phyloP scores from a whole-genome alignment of 331 rosid species.

The Prunus yedoensis region DNA sequence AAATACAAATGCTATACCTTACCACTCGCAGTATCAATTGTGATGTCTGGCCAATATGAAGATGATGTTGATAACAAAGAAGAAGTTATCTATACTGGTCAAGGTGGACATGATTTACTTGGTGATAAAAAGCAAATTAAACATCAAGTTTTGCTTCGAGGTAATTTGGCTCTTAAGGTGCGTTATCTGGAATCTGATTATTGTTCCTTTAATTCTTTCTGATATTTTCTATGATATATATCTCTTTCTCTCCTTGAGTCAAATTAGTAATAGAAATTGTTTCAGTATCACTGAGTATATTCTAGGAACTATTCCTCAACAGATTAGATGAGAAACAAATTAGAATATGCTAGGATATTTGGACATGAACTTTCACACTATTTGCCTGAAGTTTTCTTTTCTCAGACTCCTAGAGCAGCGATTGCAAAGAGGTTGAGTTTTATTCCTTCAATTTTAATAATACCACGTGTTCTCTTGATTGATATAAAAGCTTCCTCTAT shows the following conservation, averaged over 20 bases:
- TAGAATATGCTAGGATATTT: neutral
- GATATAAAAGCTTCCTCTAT: no score
- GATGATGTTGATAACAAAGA: slow-evolving; percentile 39
- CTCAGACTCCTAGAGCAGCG: neutral
- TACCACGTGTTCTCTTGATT: neutral
- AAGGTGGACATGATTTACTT: slow-evolving; percentile 42
- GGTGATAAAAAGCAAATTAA: slow-evolving; percentile 41
- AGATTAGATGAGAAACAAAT: neutral
- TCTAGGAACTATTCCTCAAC: neutral
- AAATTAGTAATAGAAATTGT: slow-evolving; percentile 3
- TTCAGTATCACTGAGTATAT: neutral
- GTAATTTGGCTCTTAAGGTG: slow-evolving; percentile 45
- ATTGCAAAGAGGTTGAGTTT: neutral
- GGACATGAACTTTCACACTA: neutral
- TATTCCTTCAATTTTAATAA: neutral
- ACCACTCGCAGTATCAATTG: slow-evolving; percentile 35
- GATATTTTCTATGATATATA: neutral
- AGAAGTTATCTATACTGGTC: slow-evolving; percentile 39
- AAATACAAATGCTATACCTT: slow-evolving; percentile 17
- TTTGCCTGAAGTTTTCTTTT: neutral
- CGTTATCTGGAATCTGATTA: slow-evolving; percentile 9
- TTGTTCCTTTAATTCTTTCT: neutral
- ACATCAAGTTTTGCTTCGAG: slow-evolving; percentile 33
- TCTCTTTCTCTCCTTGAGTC: neutral
- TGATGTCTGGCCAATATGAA: slow-evolving; percentile 40